Evolutionary conservation across 1,284 basidiomycete genomes (phyloP), one percentile per base, ranked within the genome.

Genomic region (Sphaerobolus stellatus): DNA sequence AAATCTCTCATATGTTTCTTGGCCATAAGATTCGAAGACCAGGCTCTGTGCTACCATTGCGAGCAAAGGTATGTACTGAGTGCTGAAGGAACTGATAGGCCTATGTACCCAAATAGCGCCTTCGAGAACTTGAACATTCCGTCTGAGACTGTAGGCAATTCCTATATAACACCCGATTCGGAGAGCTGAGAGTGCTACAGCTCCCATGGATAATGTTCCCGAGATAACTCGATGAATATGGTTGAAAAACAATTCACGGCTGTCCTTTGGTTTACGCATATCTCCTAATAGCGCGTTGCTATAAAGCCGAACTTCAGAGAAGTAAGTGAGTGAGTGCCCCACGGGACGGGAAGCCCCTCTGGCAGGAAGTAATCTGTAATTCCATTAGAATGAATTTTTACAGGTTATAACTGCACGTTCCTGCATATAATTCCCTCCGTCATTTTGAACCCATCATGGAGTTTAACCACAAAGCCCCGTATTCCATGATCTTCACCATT

Each of bases 371-470:
- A 68, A 54, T 43, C 75, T 75, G 33, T 11, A 20, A 75, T 20
- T 7, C 28, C 18, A 4, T 30, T 52, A 11, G 33, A n/a, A 11
- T 36, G 16, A 22, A 11, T 9, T 9, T 24, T 11, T 48, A 36
- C 33, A 22, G 11, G 49, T 48, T 20, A 7, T 13, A 25, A 20
- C 25, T 14, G 48, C 22, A 56, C 61, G 31, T 41, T 67, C 70
- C 58, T 64, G 36, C 54, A 78, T 27, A 64, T 64, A 48, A 79
- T 72, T 22, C 77, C 76, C 43, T 62, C 65, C 58, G 73, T 80
- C 78, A 80, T 82, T 58, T 80, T 74, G 38, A 59, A 69, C 58
- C 75, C 73, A 61, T 77, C 70, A 62, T 76, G 76, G 50, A 79
- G 69, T 30, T 76, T 72, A 1, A 82, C 77, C 48, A 82, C 20